phyloP scores from a whole-genome alignment of 1,284 basidiomycete genomes.

The Malassezia sp. region DNA sequence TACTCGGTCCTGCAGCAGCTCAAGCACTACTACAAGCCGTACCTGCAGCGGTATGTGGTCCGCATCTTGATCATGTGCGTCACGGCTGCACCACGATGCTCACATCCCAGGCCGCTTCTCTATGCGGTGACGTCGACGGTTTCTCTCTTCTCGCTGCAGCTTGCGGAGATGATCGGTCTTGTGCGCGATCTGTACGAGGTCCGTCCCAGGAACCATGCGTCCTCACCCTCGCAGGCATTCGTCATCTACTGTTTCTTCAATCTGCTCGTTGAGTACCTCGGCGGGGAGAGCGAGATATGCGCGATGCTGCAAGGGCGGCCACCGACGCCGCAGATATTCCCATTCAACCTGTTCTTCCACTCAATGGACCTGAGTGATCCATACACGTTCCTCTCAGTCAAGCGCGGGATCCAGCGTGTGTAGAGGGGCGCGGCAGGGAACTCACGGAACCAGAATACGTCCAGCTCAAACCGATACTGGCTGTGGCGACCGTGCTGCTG shows the following conservation, averaged over 20 bases:
- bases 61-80: constrained; percentile 79
- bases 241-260: constrained; percentile 68
- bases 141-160: constrained; percentile 83
- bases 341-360: constrained; percentile 52
- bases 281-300: constrained; percentile 81
- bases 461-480: constrained; percentile 84
- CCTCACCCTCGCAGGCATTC: constrained; percentile 59
- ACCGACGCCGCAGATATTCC: constrained; percentile 75
- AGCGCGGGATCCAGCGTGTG: constrained; percentile 84
- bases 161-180: constrained; percentile 90
- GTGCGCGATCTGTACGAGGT: constrained; percentile 84
- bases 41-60: constrained; percentile 64
- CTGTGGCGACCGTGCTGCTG: constrained; percentile 68
- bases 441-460: constrained; percentile 66
- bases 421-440: constrained; percentile 27
- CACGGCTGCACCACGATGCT: neutral
- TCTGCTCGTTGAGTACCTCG: constrained; percentile 58
- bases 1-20: constrained; percentile 77
- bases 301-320: constrained; percentile 79
- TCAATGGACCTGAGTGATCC: constrained; percentile 49
- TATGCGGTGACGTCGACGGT: constrained; percentile 84
- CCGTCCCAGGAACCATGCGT: neutral
- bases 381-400: constrained; percentile 82
- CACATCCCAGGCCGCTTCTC: constrained; percentile 58
- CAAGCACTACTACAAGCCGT: constrained; percentile 51